These are phyloP conservation scores for Podila clonocystis DNA, from an alignment of 192 early-diverging fungal genomes.

Conservation along the genomic window DNA sequence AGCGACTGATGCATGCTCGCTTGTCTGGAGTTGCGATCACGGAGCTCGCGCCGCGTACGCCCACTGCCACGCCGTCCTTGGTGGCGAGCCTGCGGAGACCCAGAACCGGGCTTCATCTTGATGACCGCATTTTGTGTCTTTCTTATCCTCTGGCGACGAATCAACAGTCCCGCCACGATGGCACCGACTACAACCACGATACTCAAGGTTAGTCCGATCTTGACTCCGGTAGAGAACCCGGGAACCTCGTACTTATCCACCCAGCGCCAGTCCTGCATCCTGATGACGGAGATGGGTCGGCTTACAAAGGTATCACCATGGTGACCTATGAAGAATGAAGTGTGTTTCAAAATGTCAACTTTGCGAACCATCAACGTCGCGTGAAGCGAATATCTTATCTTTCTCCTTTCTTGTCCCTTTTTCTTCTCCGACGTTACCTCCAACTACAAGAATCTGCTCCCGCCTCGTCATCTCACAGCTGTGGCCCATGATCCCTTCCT, in stretches of 20 bases:
- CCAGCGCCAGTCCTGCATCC: constrained; percentile 14
- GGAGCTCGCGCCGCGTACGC: neutral
- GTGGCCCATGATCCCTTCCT: constrained; percentile 35
- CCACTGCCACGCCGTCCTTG: neutral
- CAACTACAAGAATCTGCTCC: constrained; percentile 38
- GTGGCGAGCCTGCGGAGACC: neutral
- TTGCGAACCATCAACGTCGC: too few relatives aligned
- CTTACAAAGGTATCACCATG: neutral
- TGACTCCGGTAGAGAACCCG: constrained; percentile 13
- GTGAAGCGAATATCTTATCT: neutral
- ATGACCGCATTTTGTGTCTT: neutral
- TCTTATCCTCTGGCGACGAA: constrained; percentile 19
- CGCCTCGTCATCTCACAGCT: constrained; percentile 12
- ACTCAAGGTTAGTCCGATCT: constrained; percentile 24
- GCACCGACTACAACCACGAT: constrained; percentile 21
- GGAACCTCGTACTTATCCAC: constrained; percentile 4
- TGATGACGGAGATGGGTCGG: constrained; percentile 26
- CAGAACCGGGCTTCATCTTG: neutral
- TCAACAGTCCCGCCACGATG: constrained; percentile 23
- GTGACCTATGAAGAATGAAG: constrained; percentile 6
- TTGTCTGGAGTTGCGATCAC: neutral
- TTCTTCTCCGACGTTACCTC: constrained; percentile 10
- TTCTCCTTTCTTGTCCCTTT: neutral
- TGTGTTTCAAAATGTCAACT: neutral
- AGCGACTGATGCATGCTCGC: neutral